Evolutionary conservation across 257 asterid species (phyloP).

Genomic region (Perilla frutescens): DNA sequence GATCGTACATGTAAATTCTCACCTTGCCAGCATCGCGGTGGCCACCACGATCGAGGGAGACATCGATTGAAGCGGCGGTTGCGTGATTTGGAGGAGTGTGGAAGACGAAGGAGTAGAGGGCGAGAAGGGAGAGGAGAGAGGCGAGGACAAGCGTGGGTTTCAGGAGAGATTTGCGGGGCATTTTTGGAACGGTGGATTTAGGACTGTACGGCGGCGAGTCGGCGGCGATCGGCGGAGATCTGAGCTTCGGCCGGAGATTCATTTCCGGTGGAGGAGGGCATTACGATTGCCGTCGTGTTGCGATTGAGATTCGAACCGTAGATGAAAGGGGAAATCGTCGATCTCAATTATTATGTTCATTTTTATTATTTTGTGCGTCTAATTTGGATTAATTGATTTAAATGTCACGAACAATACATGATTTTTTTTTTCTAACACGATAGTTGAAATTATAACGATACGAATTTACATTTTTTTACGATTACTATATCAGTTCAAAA

Average conservation of each 20-base stretch:
- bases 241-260: constrained; percentile 57
- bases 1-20: constrained; percentile 71
- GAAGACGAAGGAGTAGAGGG: constrained; percentile 61
- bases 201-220: constrained; percentile 16
- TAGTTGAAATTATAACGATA: too few relatives aligned
- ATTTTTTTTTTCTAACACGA: too few relatives aligned
- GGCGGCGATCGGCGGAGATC: constrained; percentile 49
- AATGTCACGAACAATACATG: too few relatives aligned
- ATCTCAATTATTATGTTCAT: too few relatives aligned
- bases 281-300: background rate
- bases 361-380: too few relatives aligned
- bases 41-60: background rate
- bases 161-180: constrained; percentile 68
- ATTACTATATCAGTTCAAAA: too few relatives aligned
- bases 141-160: constrained; percentile 65
- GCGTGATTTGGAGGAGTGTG: constrained; percentile 43
- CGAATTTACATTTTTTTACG: too few relatives aligned
- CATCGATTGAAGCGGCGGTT: constrained; percentile 27
- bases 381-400: too few relatives aligned
- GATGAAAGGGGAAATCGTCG: too few relatives aligned
- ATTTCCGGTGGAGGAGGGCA: constrained; percentile 34
- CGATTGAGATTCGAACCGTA: background rate
- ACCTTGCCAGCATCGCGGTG: constrained; percentile 28
- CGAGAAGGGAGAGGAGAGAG: constrained; percentile 51
- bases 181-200: constrained; percentile 38